phyloP scores from a whole-genome alignment of 208 protist genomes.

The Trypanosoma mega region DNA sequence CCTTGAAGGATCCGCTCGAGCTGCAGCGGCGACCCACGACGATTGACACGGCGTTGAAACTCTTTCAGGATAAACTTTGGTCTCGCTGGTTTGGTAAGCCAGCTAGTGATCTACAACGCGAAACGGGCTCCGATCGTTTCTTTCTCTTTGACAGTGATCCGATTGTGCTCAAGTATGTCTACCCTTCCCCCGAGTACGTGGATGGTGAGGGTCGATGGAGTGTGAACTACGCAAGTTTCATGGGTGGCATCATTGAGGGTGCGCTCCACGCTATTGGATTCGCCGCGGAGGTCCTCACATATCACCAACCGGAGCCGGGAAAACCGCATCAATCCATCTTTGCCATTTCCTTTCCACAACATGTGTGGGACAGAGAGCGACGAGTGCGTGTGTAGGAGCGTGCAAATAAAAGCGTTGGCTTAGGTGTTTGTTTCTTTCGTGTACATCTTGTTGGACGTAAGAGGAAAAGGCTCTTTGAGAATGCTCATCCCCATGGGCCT shows the following conservation, averaged over 20 bases:
- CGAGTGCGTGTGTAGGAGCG: conserved; percentile 33
- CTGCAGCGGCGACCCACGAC: conserved; percentile 59
- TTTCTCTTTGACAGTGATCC: conserved; percentile 83
- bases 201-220: conserved; percentile 73
- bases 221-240: conserved; percentile 84
- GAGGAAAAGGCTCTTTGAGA: background rate
- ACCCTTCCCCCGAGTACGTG: conserved; percentile 77
- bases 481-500: background rate
- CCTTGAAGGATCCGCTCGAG: conserved; percentile 50
- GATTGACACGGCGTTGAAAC: conserved; percentile 54
- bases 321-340: conserved; percentile 84
- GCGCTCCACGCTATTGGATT: conserved; percentile 77
- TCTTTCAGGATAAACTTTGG: conserved; percentile 80
- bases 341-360: conserved; percentile 70
- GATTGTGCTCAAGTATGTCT: conserved; percentile 60
- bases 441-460: too few relatives aligned
- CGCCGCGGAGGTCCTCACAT: conserved; percentile 74
- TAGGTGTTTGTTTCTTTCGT: background rate
- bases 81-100: conserved; percentile 74
- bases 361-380: conserved; percentile 80
- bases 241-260: conserved; percentile 81
- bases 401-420: background rate
- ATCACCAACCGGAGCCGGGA: conserved; percentile 68
- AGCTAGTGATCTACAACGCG: conserved; percentile 76
- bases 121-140: conserved; percentile 78